Base-by-base conservation (phyloP, 139 green algal genomes). In the Pedinophyceae sp. region DNA sequence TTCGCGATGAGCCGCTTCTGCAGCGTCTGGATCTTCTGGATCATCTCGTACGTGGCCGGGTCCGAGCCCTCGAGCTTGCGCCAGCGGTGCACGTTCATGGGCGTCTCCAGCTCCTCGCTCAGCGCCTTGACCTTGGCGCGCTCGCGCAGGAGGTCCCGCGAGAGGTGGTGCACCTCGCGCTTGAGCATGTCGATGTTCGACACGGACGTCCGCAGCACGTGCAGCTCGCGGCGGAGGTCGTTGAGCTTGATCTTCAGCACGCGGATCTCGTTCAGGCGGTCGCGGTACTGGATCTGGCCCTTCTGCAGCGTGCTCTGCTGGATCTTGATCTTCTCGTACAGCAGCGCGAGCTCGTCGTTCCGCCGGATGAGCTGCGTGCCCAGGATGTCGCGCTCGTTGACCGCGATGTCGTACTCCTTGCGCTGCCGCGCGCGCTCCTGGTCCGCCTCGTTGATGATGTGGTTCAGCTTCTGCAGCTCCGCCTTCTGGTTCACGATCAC, bases 241-340 rank as follows among this genome's bases (percentile, higher is more conserved):
- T 59, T 68, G 25, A 93, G 64, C 68, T 88, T 90, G 62, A 94
- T 80, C 64, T 86, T 88, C 23, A 94, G 63, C 25, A 88, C 71
- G 20, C 84, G 74, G 49, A 95, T 86, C 68, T 95, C 85, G 47
- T 82, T 85, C 52, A 93, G 52, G 4, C 81, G 66, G 58, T 93
- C 82, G n/a, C 78, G 70, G 66, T 95, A 95, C 66, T 92, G 79
- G 41, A 82, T 75, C 67, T 88, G 78, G 6, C 86, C 86, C 68
- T 85, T 84, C 52, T 61, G 63, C 27, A 95, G 73, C 18, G 79
- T 84, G 49, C 50, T 76, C 50, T 86, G 72, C 77, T 94, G 86
- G 50, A 95, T 84, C 66, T 88, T 87, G 71, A 94, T 83, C 67
- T 95, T 95, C 62, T 94, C 85, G 57, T 95, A 94, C 48, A 94